phyloP scores from a whole-genome alignment of 1,284 basidiomycete species.

The Amylostereum areolatum region DNA sequence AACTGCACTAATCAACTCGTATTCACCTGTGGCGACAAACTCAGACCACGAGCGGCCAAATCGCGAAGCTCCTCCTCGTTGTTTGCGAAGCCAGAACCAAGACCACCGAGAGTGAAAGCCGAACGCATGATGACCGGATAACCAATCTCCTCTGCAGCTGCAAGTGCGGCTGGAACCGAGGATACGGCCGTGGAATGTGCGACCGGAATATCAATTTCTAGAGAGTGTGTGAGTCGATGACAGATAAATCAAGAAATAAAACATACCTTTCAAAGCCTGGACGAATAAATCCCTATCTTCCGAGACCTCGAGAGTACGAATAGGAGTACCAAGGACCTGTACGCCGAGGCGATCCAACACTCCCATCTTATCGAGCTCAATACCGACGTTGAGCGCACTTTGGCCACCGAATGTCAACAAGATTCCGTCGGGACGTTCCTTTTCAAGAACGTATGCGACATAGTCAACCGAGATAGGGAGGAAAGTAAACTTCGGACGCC shows the following conservation, averaged over 20 bases:
- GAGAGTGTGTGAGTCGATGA: conserved; percentile 1
- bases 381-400: conserved; percentile 96
- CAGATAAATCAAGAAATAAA: background rate
- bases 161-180: conserved; percentile 88
- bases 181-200: conserved; percentile 97
- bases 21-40: conserved; percentile 75
- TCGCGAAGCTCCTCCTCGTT: conserved; percentile 94
- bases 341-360: conserved; percentile 92
- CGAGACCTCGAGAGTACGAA: conserved; percentile 90
- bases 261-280: conserved; percentile 87
- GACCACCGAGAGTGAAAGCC: conserved; percentile 96
- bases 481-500: conserved; percentile 96
- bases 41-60: conserved; percentile 87
- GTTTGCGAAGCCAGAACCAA: conserved; percentile 97
- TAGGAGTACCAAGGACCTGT: conserved; percentile 93
- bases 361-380: conserved; percentile 97
- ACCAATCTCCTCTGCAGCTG: conserved; percentile 87
- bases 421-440: conserved; percentile 97
- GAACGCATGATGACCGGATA: conserved; percentile 99
- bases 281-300: conserved; percentile 98
- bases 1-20: background rate
- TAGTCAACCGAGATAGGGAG: conserved; percentile 96
- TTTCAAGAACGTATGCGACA: conserved; percentile 97
- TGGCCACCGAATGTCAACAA: conserved; percentile 98
- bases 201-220: conserved; percentile 97